Percentiles rank a stretch among this genome's conserved stretches.
Conservation (phyloP, 306 rosid species). For the Calophaca sinica region DNA sequence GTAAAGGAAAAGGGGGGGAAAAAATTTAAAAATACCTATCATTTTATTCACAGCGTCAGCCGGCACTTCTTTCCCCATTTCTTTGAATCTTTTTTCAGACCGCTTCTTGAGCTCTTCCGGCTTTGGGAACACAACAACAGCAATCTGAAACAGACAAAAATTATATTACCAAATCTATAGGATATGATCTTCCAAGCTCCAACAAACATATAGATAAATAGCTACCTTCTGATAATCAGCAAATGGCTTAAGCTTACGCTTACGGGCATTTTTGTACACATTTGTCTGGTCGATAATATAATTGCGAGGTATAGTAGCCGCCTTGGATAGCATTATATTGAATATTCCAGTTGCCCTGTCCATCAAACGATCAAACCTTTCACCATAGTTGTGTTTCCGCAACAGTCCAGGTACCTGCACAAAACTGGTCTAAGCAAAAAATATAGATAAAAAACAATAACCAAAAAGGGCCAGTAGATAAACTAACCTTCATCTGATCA, state of each 20-base stretch:
- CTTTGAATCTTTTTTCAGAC: conserved; percentile 50
- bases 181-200: conserved; percentile 15
- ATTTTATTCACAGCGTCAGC: conserved; percentile 60
- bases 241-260: conserved; percentile 64
- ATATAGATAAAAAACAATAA: not conserved
- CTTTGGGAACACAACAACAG: conserved; percentile 66
- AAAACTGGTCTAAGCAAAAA: conserved; percentile 13
- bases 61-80: conserved; percentile 68
- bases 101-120: conserved; percentile 58
- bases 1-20: conserved; percentile 7
- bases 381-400: conserved; percentile 57
- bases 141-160: conserved; percentile 49
- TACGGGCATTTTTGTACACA: conserved; percentile 67
- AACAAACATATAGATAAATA: conserved; percentile 18
- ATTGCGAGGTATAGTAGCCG: conserved; percentile 62
- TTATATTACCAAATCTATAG: not conserved
- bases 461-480: not conserved
- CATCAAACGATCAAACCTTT: conserved; percentile 65
- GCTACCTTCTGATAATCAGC: conserved; percentile 57
- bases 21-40: conserved; percentile 53
- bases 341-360: conserved; percentile 57
- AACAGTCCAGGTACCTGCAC: conserved; percentile 61
- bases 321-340: conserved; percentile 56
- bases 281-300: conserved; percentile 72
- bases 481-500: conserved; percentile 69